Evolutionary conservation across 495 filamentous ascomycete species (phyloP).

Genomic region (Xylaria intraflava): DNA sequence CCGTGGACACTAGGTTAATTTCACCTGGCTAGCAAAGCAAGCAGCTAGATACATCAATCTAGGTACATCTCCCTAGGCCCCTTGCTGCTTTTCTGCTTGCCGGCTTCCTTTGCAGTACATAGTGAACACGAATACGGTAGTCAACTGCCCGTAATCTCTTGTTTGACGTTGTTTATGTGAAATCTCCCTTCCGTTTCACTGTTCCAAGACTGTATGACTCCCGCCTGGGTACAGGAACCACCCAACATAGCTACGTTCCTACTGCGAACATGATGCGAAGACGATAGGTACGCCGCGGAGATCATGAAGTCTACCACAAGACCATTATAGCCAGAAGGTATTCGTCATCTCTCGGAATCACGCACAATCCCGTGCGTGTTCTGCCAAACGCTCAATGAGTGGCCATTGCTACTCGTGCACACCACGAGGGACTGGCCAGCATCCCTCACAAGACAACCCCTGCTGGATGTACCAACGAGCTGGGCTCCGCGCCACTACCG

Average conservation of each 20-base stretch:
- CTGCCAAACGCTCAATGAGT: background rate
- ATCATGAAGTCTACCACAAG: background rate
- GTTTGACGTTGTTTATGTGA: background rate
- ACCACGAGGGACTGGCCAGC: constrained; percentile 5
- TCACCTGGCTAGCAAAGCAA: background rate
- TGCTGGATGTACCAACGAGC: background rate
- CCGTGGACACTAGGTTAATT: too few species aligned
- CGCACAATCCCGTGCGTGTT: constrained; percentile 2
- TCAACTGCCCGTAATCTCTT: too few species aligned
- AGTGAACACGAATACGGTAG: too few species aligned
- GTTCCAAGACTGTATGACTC: background rate
- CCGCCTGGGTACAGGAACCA: background rate
- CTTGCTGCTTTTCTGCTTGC: background rate
- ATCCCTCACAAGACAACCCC: background rate
- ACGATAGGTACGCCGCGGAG: background rate
- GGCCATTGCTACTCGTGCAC: background rate
- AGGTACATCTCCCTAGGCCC: background rate
- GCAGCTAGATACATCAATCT: background rate
- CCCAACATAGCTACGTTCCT: background rate
- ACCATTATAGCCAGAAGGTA: background rate
- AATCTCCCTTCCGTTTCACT: background rate
- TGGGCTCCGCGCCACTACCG: background rate
- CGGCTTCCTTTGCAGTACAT: too few species aligned
- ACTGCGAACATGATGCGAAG: background rate
- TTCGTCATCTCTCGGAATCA: background rate